Evolutionary conservation across 306 rosid species (phyloP), one percentile per base, ranked within the genome.

Genomic region (Phaseolus lunatus): DNA sequence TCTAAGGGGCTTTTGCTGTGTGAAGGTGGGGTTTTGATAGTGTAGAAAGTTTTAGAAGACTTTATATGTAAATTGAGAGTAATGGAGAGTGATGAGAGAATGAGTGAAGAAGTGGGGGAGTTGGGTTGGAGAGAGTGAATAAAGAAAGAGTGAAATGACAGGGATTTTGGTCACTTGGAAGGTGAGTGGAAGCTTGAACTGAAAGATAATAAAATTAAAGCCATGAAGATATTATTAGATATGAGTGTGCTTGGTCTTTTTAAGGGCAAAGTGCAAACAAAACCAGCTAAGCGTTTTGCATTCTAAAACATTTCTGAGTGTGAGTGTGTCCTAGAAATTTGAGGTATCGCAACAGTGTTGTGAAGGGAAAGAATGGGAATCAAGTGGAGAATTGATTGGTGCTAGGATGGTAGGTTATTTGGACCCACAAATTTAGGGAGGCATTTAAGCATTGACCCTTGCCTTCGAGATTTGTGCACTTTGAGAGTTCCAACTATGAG

Each of bases 121-220:
- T 35, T 35, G 39, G 39, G 39, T 35, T 35, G 8, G 39, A 35
- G 39, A 35, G 39, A 69, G 12, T 58, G 70, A 72, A 62, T 20
- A 64, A 59, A 56, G 39, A 76, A 82, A 63, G 76, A 62, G 16
- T 22, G 53, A 57, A 67, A 58, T n/a, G 57, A 66, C 70, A 85
- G 67, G 43, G 82, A 79, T 71, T 84, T 83, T 71, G 77, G 77
- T 68, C 72, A 79, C 66, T 74, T 84, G 88, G 98, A 91, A 91
- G 89, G 95, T 88, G 88, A 57, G 89, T 80, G 91, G 91, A 90
- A 89, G 77, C 63, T 27, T 16, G 78, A 64, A 74, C n/a, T 50
- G 67, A 73, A 45, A 52, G 31, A 50, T 64, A 31, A 76, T 71
- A 57, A 49, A 85, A 65, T 67, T 24, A 75, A 75, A 66, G 0